Conservation (phyloP, 768 basidiomycete genomes). For the Dioszegia crocea region DNA sequence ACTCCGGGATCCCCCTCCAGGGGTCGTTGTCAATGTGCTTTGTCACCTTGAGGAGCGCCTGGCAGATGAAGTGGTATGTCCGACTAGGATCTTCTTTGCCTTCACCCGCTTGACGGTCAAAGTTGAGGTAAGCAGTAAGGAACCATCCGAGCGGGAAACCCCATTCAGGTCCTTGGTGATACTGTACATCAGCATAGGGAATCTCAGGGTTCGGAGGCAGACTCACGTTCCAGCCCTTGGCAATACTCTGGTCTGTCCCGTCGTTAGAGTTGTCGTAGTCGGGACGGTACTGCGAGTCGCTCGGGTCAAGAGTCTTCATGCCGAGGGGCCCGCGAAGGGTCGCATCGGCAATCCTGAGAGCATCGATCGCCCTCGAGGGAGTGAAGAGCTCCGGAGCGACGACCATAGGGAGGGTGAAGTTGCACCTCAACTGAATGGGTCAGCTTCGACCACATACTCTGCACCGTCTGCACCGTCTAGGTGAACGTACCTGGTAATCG, state of each 20-base stretch:
- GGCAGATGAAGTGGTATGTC: constrained; percentile 76
- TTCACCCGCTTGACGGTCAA: constrained; percentile 66
- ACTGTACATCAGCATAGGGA: constrained; percentile 18
- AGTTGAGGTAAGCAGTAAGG: constrained; percentile 84
- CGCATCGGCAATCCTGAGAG: constrained; percentile 73
- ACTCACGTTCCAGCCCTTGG: constrained; percentile 97
- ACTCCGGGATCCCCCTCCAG: constrained; percentile 91
- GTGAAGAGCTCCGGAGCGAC: constrained; percentile 95
- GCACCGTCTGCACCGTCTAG: neutral
- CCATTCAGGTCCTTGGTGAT: constrained; percentile 81
- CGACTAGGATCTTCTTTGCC: constrained; percentile 66
- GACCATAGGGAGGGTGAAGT: constrained; percentile 93
- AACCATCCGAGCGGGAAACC: constrained; percentile 95
- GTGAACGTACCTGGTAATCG: constrained; percentile 69
- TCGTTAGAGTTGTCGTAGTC: constrained; percentile 93
- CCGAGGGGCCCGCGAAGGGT: constrained; percentile 82
- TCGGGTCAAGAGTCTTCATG: constrained; percentile 91
- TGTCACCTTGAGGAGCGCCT: constrained; percentile 65
- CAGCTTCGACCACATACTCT: neutral
- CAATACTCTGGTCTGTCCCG: constrained; percentile 70
- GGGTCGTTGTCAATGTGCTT: constrained; percentile 70
- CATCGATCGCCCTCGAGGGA: constrained; percentile 68
- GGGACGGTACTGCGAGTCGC: constrained; percentile 82
- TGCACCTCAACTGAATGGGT: constrained; percentile 61
- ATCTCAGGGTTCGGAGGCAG: constrained; percentile 28